These are phyloP conservation scores for Straminergon stramineum DNA, from an alignment of 225 moss, liverwort and hornwort species.

Conservation along the genomic window DNA sequence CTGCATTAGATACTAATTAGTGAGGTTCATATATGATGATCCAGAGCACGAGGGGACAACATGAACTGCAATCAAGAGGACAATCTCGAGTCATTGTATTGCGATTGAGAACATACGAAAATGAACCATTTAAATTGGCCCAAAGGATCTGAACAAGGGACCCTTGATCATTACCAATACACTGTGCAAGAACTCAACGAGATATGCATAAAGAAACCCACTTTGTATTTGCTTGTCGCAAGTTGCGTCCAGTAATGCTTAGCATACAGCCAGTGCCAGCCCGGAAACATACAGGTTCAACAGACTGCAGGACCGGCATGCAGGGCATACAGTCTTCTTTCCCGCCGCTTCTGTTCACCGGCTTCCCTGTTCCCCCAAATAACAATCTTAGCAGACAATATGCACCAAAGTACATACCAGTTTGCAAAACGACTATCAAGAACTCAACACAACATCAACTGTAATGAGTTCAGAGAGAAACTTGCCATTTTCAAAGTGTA, in stretches of 20 bases:
- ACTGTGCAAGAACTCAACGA: not conserved
- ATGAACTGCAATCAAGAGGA: not conserved
- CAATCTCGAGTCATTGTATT: not conserved
- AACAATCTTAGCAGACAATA: constrained; percentile 2
- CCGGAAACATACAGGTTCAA: constrained; percentile 71
- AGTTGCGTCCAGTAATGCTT: constrained; percentile 56
- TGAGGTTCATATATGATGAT: not conserved
- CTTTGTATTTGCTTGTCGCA: constrained; percentile 55
- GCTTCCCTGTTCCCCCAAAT: constrained; percentile 26
- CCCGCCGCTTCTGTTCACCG: constrained; percentile 23
- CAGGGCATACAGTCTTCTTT: constrained; percentile 51
- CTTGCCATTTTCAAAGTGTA: constrained; percentile 70
- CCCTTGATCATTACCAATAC: not conserved
- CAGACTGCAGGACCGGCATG: constrained; percentile 56
- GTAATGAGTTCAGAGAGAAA: not conserved
- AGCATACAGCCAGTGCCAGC: constrained; percentile 53
- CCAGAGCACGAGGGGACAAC: not conserved
- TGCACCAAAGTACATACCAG: not conserved
- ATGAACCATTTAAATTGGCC: not conserved
- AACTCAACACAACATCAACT: not conserved
- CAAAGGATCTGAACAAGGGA: not conserved
- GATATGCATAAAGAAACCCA: constrained; percentile 5
- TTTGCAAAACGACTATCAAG: not conserved
- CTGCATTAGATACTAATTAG: constrained; percentile 18
- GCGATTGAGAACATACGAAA: not conserved